Evolutionary conservation across 164 flowering plant genomes (phyloP).

Genomic region (Brasenia schreberi): DNA sequence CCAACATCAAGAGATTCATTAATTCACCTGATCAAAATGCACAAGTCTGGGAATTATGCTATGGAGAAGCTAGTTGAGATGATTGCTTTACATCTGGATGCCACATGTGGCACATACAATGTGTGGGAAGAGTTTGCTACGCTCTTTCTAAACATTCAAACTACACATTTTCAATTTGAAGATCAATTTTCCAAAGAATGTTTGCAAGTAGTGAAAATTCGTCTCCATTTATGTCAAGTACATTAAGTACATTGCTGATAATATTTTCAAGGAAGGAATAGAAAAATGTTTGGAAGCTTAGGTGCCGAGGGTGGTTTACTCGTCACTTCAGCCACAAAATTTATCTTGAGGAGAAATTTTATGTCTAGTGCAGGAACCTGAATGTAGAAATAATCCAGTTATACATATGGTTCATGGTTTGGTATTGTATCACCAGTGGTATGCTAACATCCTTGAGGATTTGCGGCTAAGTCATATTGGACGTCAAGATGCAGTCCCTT

Average conservation of each 20-base stretch:
- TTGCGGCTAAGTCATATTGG: too few relatives aligned
- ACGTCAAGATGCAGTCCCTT: too few relatives aligned
- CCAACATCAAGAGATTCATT: constrained; percentile 50
- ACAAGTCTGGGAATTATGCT: constrained; percentile 42
- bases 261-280: constrained; percentile 24
- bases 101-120: constrained; percentile 27
- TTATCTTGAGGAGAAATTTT: constrained; percentile 27
- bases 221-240: constrained; percentile 1
- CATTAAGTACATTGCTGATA: constrained; percentile 17
- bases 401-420: constrained; percentile 43
- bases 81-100: constrained; percentile 76
- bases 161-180: constrained; percentile 18
- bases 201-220: constrained; percentile 12
- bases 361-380: constrained; percentile 31
- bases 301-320: constrained; percentile 63
- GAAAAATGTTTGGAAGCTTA: constrained; percentile 41
- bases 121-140: constrained; percentile 60
- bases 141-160: constrained; percentile 37
- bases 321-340: constrained; percentile 47
- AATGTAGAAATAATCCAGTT: constrained; percentile 24
- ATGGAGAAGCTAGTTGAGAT: constrained; percentile 42
- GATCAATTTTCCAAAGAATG: constrained; percentile 26
- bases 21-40: constrained; percentile 40
- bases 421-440: too few relatives aligned
- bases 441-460: too few relatives aligned